A percentile compares a stretch with the other conserved stretches of the same genome.
Conservation (phyloP, 768 basidiomycete species). For the Botryobasidium botryosum region DNA sequence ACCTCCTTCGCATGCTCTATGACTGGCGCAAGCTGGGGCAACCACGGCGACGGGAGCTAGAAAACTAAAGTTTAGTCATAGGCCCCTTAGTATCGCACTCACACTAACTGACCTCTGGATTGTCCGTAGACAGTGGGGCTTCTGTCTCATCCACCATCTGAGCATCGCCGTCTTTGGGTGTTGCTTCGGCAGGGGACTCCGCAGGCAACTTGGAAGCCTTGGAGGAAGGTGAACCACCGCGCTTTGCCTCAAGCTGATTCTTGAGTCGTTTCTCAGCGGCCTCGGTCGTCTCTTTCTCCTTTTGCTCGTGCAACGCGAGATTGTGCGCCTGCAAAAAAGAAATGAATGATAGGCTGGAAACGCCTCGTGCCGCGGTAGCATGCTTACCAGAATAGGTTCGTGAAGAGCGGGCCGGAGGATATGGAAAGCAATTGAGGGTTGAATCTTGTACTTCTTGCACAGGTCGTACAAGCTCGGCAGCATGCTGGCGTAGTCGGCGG, state of each 20-base stretch:
- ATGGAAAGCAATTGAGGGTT: constrained; percentile 83
- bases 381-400: background rate
- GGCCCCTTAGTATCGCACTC: no score
- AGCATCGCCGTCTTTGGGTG: no score
- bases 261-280: constrained; percentile 70
- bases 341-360: no score
- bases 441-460: constrained; percentile 59
- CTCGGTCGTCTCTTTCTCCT: constrained; percentile 25
- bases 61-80: no score
- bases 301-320: constrained; percentile 33
- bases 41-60: constrained; percentile 51
- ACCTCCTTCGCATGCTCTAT: constrained; percentile 65
- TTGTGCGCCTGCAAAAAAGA: background rate
- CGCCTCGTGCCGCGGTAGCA: background rate
- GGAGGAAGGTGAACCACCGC: constrained; percentile 30
- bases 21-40: constrained; percentile 49
- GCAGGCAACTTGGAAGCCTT: constrained; percentile 14
- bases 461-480: constrained; percentile 63
- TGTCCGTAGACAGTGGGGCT: no score
- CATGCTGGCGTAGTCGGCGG: constrained; percentile 56
- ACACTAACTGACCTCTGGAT: no score
- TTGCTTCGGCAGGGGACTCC: no score
- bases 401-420: constrained; percentile 50
- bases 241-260: constrained; percentile 60
- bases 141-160: no score